Evolutionary conservation across 306 rosid species (phyloP).

Genomic region (Bauhinia variegata): DNA sequence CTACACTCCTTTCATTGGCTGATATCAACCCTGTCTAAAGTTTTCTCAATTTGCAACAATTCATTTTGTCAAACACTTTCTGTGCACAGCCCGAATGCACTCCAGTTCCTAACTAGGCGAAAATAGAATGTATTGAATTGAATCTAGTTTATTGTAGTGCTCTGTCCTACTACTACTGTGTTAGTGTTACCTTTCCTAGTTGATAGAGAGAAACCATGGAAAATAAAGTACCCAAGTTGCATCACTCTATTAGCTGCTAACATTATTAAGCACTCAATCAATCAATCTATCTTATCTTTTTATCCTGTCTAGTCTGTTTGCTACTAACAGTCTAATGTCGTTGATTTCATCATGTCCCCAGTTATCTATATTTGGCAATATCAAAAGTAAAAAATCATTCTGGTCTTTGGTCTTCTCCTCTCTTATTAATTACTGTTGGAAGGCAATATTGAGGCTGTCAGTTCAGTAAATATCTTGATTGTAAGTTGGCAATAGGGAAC

Average conservation of each 20-base stretch:
- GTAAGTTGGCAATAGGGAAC: too few relatives aligned
- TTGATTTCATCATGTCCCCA: too few relatives aligned
- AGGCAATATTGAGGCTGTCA: too few relatives aligned
- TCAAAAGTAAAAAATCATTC: too few relatives aligned
- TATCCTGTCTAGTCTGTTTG: neutral
- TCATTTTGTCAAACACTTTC: neutral
- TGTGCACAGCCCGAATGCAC: too few relatives aligned
- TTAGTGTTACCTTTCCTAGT: neutral
- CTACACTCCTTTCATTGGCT: neutral
- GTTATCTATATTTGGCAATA: too few relatives aligned
- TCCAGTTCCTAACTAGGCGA: neutral
- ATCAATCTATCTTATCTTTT: too few relatives aligned
- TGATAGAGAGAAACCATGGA: slow-evolving; percentile 1
- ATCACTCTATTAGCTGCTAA: neutral
- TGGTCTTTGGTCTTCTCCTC: too few relatives aligned
- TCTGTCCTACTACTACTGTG: neutral
- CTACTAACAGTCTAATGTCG: neutral
- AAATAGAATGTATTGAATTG: neutral
- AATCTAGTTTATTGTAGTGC: neutral
- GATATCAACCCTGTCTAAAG: neutral
- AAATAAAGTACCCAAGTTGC: neutral
- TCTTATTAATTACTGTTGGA: too few relatives aligned
- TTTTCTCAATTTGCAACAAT: neutral
- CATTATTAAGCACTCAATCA: slow-evolving; percentile 8
- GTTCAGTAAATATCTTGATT: too few relatives aligned